Base-by-base conservation (phyloP, 2,329 filamentous ascomycete genomes). In the Fusarium sp. region DNA sequence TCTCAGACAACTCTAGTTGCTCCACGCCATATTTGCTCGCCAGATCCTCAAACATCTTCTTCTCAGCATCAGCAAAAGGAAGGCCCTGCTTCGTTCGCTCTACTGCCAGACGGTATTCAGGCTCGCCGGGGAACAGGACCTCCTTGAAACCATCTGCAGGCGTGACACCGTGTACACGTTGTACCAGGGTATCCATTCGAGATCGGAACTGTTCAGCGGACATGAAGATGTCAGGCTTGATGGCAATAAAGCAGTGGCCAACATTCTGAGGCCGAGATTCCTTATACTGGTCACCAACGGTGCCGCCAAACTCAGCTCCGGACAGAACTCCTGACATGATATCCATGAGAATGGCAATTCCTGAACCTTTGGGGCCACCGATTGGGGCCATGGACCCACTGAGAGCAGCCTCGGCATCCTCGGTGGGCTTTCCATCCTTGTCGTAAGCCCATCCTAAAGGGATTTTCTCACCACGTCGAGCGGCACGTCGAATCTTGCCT, bases 301-400 rank as follows among this genome's bases (percentile, higher is more conserved):
- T 52, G 14, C 61, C 62, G 6, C 57, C 62, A 43, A 65, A 65
- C 19, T 55, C 51, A 21, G 62, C 57, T 9, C 62, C 62, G 24
- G 57, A 61, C 17, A 65, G 51, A 9, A 65, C 62, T 10, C 62
- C 62, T 6, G 56, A 56, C 51, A 65, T 61, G 34, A 65, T 65
- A 13, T 65, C 62, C 57, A 65, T 65, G 24, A 65, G 42, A n/a
- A 65, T 65, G 15, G 62, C 62, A 34, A 61, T 57, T 9, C 51
- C 62, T 1, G 51, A 57, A 7, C 62, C 62, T 36, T 65, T 65
- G 19, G 62, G 62, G 2, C 61, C 61, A 21, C 61, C 57, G 15
- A 65, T 65, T 6, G 61, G 56, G 14, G 57, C 56, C 44, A 65
- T 60, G 5, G 51, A 60, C 19, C 56, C 61, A 9, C 57, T 57